These are phyloP conservation scores for Aureobasidium melanogenum DNA, from an alignment of 2,329 filamentous ascomycete genomes.

Conservation along the genomic window DNA sequence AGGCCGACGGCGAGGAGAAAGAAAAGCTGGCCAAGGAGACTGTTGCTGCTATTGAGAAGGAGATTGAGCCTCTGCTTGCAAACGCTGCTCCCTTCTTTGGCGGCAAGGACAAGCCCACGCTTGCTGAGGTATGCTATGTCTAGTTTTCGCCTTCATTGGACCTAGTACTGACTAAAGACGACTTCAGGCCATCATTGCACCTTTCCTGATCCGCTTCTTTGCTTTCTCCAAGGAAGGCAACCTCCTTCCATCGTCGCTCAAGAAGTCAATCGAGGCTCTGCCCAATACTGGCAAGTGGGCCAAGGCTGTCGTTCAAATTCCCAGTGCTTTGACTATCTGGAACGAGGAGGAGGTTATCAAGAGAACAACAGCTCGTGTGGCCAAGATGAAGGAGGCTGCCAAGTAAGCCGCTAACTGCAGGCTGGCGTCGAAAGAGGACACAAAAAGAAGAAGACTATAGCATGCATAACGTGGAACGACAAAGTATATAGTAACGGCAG, in stretches of 20 bases:
- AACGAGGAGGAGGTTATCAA: slow-evolving; percentile 43
- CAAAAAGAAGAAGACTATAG: background rate
- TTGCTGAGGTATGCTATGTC: slow-evolving; percentile 49
- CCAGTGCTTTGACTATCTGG: slow-evolving; percentile 58
- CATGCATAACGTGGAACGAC: background rate
- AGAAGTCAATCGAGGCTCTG: slow-evolving; percentile 19
- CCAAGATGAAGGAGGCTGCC: slow-evolving; percentile 20
- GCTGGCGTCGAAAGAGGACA: background rate
- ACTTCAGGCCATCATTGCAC: slow-evolving; percentile 38
- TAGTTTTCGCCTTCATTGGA: background rate
- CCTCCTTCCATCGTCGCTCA: slow-evolving; percentile 44
- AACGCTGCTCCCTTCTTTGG: slow-evolving; percentile 38
- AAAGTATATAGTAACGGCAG: background rate
- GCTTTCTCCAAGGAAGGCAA: slow-evolving; percentile 45
- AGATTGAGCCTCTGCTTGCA: slow-evolving; percentile 62
- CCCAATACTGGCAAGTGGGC: slow-evolving; percentile 24
- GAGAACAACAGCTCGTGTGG: slow-evolving; percentile 35
- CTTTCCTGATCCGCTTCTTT: slow-evolving; percentile 57
- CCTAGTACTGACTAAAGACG: background rate
- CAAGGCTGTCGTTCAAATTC: slow-evolving; percentile 24
- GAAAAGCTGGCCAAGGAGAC: slow-evolving; percentile 41
- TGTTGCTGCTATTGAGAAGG: slow-evolving; percentile 53
- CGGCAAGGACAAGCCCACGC: slow-evolving; percentile 47
- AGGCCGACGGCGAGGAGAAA: slow-evolving; percentile 41
- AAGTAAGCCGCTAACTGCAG: slow-evolving; percentile 14